A percentile compares a stretch with the other conserved stretches of the same genome.
phyloP scores from a whole-genome alignment of 805 yeast genomes.

The Candida quercuum region DNA sequence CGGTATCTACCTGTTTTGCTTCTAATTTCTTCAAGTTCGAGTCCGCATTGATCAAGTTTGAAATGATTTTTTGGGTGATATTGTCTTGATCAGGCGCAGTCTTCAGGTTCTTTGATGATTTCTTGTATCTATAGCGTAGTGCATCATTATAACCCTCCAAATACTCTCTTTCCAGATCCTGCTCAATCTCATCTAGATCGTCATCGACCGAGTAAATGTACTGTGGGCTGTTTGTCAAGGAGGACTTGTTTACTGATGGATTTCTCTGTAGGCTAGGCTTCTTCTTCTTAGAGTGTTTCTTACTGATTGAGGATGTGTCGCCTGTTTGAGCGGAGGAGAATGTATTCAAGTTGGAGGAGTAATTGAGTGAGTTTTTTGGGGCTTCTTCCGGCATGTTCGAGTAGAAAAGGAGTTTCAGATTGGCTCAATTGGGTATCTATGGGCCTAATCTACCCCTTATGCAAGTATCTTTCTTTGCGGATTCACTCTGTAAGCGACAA shows the following conservation, averaged over 20 bases:
- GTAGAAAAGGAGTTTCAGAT: too few species aligned
- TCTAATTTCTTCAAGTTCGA: constrained; percentile 20
- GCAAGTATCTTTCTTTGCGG: too few species aligned
- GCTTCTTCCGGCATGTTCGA: not conserved
- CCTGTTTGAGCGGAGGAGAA: too few species aligned
- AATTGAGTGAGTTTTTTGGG: too few species aligned
- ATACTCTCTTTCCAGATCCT: constrained; percentile 53
- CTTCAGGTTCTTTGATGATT: constrained; percentile 20
- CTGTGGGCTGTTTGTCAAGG: constrained; percentile 17
- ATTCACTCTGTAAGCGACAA: too few species aligned
- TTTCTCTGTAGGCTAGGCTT: constrained; percentile 17
- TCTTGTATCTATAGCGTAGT: constrained; percentile 40
- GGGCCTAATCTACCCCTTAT: too few species aligned
- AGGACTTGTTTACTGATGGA: too few species aligned
- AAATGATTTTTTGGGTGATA: constrained; percentile 14
- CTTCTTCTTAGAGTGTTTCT: constrained; percentile 14
- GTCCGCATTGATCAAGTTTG: constrained; percentile 22
- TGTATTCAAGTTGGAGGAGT: too few species aligned
- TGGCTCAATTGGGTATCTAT: too few species aligned
- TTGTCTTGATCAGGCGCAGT: constrained; percentile 4
- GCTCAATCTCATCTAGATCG: constrained; percentile 66
- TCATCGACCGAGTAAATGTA: constrained; percentile 75
- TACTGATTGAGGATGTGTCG: constrained; percentile 6
- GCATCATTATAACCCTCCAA: constrained; percentile 75
- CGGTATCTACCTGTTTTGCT: constrained; percentile 16